These are phyloP conservation scores for Nitzschia sp. DNA, from an alignment of 108 stramenopile genomes.

Conservation along the genomic window DNA sequence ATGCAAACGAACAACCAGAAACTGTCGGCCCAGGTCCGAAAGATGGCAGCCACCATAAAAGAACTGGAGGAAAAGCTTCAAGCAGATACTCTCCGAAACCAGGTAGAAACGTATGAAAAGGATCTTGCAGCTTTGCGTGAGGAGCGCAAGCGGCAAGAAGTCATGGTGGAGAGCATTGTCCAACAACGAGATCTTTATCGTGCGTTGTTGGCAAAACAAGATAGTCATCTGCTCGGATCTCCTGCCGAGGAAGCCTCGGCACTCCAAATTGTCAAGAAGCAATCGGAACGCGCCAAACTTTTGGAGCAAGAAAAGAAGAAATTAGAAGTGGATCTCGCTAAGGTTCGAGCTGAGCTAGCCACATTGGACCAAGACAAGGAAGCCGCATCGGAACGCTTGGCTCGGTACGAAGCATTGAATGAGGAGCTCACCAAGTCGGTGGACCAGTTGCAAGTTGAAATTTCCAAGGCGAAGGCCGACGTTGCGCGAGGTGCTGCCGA, in stretches of 20 bases:
- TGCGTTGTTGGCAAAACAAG: slow-evolving; percentile 68
- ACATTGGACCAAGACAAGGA: slow-evolving; percentile 53
- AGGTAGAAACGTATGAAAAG: slow-evolving; percentile 52
- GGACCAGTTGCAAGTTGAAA: slow-evolving; percentile 49
- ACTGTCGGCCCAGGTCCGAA: slow-evolving; percentile 65
- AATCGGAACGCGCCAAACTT: slow-evolving; percentile 47
- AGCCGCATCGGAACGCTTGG: slow-evolving; percentile 57
- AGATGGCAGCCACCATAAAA: slow-evolving; percentile 48
- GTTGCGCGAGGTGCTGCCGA: slow-evolving; percentile 67
- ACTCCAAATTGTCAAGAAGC: slow-evolving; percentile 42
- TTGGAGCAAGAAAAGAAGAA: slow-evolving; percentile 55
- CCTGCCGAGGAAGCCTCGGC: slow-evolving; percentile 44
- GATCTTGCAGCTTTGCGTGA: slow-evolving; percentile 63
- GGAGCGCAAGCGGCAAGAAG: slow-evolving; percentile 74
- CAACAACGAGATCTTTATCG: slow-evolving; percentile 89
- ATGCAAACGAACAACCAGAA: slow-evolving; percentile 83
- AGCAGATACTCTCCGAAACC: slow-evolving; percentile 42
- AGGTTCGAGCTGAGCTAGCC: slow-evolving; percentile 50
- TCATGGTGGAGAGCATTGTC: slow-evolving; percentile 74
- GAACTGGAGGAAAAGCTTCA: slow-evolving; percentile 63
- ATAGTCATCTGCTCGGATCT: slow-evolving; percentile 37
- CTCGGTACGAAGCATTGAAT: slow-evolving; percentile 60
- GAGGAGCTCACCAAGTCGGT: slow-evolving; percentile 62
- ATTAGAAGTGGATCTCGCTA: slow-evolving; percentile 53
- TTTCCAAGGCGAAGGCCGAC: slow-evolving; percentile 56